A percentile compares a stretch with the other conserved stretches of the same genome.
Conservation (phyloP, 352 stramenopile species). For the Globisporangium viniferum region DNA sequence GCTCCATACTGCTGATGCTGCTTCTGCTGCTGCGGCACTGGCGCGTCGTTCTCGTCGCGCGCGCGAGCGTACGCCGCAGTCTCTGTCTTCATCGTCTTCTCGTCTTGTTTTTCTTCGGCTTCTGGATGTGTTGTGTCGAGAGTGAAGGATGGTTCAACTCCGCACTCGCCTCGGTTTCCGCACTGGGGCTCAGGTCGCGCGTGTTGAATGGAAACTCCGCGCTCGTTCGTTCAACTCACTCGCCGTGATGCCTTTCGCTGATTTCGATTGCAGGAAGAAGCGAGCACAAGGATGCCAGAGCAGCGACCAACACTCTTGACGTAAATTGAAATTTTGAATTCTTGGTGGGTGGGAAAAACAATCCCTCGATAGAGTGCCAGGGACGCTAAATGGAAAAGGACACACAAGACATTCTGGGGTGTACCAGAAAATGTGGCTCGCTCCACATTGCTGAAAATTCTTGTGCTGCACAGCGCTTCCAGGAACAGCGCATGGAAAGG, state of each 20-base stretch:
- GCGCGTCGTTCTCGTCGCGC: conserved; percentile 20
- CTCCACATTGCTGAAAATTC: conserved; percentile 19
- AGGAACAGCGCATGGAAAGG: not conserved
- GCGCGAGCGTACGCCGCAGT: conserved; percentile 2
- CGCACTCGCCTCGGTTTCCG: conserved; percentile 21
- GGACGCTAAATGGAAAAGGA: not conserved
- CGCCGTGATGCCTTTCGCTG: not conserved
- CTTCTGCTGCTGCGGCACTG: not conserved
- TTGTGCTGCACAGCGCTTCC: conserved; percentile 15
- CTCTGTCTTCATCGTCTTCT: conserved; percentile 7
- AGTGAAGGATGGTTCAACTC: not conserved
- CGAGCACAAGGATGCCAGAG: not conserved
- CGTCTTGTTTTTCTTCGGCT: not conserved
- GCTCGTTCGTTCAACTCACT: not conserved
- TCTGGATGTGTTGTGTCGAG: not conserved
- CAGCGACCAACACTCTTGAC: conserved; percentile 3
- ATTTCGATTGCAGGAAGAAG: not conserved
- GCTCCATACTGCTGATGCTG: not conserved
- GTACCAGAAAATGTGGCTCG: not conserved
- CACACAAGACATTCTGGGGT: not conserved
- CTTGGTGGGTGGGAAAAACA: not conserved
- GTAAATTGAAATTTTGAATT: conserved; percentile 18
- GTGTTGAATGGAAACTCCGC: conserved; percentile 19
- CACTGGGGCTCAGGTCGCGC: not conserved
- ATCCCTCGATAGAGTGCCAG: not conserved